phyloP scores from a whole-genome alignment of 1,284 basidiomycete genomes.

The Stereum hirsutum region DNA sequence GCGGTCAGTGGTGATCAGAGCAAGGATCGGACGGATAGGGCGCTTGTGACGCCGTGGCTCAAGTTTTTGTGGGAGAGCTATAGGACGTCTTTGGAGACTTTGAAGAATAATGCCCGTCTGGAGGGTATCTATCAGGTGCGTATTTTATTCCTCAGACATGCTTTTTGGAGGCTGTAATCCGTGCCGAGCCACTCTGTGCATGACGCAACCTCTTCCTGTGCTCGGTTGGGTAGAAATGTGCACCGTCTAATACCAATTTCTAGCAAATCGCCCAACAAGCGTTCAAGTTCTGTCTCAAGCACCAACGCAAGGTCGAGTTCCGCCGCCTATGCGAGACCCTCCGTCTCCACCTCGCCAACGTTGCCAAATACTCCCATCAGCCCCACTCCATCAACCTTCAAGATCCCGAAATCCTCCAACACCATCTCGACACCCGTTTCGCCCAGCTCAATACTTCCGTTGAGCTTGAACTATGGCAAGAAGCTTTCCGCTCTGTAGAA shows the following conservation, averaged over 20 bases:
- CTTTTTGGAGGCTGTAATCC: neutral
- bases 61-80: constrained; percentile 99
- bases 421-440: constrained; percentile 97
- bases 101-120: constrained; percentile 94
- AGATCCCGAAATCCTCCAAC: constrained; percentile 93
- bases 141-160: constrained; percentile 1
- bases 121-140: constrained; percentile 92
- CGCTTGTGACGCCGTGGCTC: constrained; percentile 94
- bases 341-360: constrained; percentile 90
- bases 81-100: constrained; percentile 90
- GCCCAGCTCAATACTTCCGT: constrained; percentile 97
- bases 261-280: constrained; percentile 96
- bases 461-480: constrained; percentile 98
- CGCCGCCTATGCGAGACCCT: constrained; percentile 95
- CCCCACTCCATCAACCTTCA: constrained; percentile 96
- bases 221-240: neutral
- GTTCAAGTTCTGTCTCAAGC: constrained; percentile 93
- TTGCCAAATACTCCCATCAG: constrained; percentile 94
- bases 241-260: constrained; percentile 5
- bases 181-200: neutral
- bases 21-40: constrained; percentile 92
- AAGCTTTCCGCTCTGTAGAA: constrained; percentile 97
- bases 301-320: constrained; percentile 96
- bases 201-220: too few relatives aligned
- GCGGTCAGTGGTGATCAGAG: constrained; percentile 88